Evolutionary conservation across 2,329 filamentous ascomycete genomes (phyloP), one percentile per base, ranked within the genome.

Genomic region (Rutstroemia sp.): DNA sequence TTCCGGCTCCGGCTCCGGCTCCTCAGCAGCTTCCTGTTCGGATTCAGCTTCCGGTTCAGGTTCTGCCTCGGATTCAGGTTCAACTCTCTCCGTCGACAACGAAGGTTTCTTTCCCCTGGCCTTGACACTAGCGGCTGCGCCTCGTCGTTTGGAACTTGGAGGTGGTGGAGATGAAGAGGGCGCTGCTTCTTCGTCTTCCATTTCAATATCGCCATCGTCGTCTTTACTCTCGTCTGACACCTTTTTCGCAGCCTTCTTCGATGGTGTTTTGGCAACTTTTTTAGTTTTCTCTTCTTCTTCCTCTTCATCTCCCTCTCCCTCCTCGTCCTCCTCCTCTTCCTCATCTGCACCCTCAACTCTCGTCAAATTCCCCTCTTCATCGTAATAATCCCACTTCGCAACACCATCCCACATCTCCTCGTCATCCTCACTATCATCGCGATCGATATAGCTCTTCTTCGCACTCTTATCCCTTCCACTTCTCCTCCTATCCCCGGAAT

Each of bases 341-440:
- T 54, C 58, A 10, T 58, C 59, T 7, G 58, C 56, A 65, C 67
- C 70, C 41, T 72, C 69, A 38, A 71, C 67, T 18, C 66, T 59
- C 58, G 39, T 47, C 57, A 9, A 49, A 50, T 48, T 57, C 67
- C 71, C 52, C 72, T 69, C 56, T 64, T 71, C 60, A 70, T 77
- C 59, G 70, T 73, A 52, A 71, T 73, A 69, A 34, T 65, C 64
- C 62, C 66, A 70, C 44, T 66, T 62, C 10, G 66, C 61, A 30
- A 71, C 69, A 4, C 69, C 69, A 37, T 68, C 61, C 59, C 64
- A 62, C 70, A 72, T 71, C 56, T 71, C 71, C 57, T 71, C 66
- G 37, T 71, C 71, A 48, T 71, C 74, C 42, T 72, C 75, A 41
- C 68, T 74, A 49, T 73, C 72, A 52, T 72, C 72, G 38, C 68